Percentiles rank a stretch among this genome's conserved stretches.
These are phyloP conservation scores for Wickerhamiella parazyma DNA, from an alignment of 805 yeast genomes.

Conservation along the genomic window DNA sequence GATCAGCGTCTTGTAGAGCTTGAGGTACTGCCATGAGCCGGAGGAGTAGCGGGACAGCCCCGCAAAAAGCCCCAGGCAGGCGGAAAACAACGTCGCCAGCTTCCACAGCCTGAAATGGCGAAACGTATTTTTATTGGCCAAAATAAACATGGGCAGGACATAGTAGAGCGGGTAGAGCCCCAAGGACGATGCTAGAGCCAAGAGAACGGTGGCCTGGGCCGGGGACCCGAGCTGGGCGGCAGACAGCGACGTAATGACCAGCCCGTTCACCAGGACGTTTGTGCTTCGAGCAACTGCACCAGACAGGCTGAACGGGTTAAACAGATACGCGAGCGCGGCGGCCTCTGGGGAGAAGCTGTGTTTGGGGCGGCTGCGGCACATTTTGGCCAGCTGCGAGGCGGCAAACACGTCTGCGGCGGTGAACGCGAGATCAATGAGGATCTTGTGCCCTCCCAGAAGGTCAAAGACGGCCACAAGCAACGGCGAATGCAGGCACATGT, in stretches of 20 bases:
- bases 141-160: conserved; percentile 17
- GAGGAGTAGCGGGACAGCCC: conserved; percentile 13
- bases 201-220: conserved; percentile 34
- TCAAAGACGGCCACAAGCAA: conserved; percentile 43
- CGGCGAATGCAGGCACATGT: conserved; percentile 79
- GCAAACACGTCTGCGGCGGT: conserved; percentile 46
- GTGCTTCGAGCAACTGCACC: conserved; percentile 61
- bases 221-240: conserved; percentile 32
- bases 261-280: conserved; percentile 43
- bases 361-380: conserved; percentile 26
- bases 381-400: conserved; percentile 38
- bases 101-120: conserved; percentile 7
- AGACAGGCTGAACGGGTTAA: conserved; percentile 69
- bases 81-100: conserved; percentile 13
- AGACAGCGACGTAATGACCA: conserved; percentile 36
- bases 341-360: conserved; percentile 29
- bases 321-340: conserved; percentile 50
- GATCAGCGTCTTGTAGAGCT: conserved; percentile 40
- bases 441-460: neutral
- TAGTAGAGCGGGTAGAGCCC: conserved; percentile 50
- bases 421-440: conserved; percentile 34
- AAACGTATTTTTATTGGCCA: conserved; percentile 7
- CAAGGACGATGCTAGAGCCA: conserved; percentile 53
- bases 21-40: conserved; percentile 14
- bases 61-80: conserved; percentile 14